Conservation (phyloP, 2,329 filamentous ascomycete genomes). For the Aspergillus tamarii region DNA sequence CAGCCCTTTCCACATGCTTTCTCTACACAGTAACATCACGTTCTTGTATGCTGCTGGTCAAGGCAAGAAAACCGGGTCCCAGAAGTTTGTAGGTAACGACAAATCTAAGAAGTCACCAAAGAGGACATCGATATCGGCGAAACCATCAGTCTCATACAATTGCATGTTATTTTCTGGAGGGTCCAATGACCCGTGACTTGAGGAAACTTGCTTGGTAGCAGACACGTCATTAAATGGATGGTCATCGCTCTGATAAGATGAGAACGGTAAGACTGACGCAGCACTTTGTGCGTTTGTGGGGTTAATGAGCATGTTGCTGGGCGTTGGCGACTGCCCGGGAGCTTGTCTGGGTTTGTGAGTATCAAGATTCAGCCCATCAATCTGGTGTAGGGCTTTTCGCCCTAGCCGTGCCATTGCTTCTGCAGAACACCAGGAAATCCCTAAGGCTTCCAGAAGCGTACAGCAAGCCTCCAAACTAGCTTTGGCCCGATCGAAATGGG, state of each 20-base stretch:
- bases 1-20: neutral
- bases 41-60: conserved; percentile 5
- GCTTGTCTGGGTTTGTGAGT: conserved; percentile 21
- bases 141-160: conserved; percentile 41
- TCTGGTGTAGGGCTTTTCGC: conserved; percentile 39
- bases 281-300: neutral
- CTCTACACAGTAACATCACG: neutral
- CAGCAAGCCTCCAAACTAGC: conserved; percentile 41
- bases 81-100: conserved; percentile 40
- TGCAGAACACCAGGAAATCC: conserved; percentile 43
- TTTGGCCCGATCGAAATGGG: conserved; percentile 40
- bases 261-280: neutral
- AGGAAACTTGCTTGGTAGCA: neutral
- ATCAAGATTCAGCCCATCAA: conserved; percentile 23
- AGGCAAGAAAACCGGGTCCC: conserved; percentile 38
- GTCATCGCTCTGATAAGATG: conserved; percentile 2
- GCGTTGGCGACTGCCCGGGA: neutral
- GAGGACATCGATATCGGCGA: conserved; percentile 39
- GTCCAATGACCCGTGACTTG: conserved; percentile 37
- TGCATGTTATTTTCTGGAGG: conserved; percentile 50
- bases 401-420: conserved; percentile 47
- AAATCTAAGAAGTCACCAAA: conserved; percentile 42
- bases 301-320: neutral
- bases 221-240: neutral
- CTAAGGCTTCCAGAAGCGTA: conserved; percentile 37